These are phyloP conservation scores for Diaporthe velutina DNA, from an alignment of 2,329 filamentous ascomycete genomes.

Conservation along the genomic window DNA sequence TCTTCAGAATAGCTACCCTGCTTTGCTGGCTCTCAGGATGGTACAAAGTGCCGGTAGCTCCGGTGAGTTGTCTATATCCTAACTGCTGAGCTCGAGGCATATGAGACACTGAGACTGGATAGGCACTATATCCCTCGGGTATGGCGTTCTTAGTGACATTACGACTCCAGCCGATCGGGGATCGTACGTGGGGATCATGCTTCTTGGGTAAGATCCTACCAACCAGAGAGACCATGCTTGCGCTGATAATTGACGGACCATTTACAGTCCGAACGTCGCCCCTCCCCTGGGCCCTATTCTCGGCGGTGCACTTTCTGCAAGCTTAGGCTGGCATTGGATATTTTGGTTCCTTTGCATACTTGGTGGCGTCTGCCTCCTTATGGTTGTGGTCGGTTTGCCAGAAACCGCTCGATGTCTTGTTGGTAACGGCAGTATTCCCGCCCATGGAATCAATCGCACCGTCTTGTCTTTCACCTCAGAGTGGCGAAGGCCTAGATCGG, in stretches of 20 bases:
- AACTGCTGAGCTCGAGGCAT: neutral
- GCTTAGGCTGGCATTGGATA: conserved; percentile 60
- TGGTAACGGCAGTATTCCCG: neutral
- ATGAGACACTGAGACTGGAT: neutral
- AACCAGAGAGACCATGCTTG: neutral
- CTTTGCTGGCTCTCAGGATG: conserved; percentile 57
- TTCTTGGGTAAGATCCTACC: conserved; percentile 32
- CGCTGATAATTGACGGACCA: neutral
- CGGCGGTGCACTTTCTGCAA: conserved; percentile 60
- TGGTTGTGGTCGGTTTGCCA: conserved; percentile 56
- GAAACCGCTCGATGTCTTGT: conserved; percentile 41
- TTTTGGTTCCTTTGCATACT: conserved; percentile 63
- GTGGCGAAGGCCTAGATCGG: neutral
- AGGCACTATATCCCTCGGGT: conserved; percentile 39
- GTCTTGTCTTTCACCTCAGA: neutral
- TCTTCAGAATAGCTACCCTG: conserved; percentile 50
- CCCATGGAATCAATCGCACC: conserved; percentile 2
- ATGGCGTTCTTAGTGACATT: conserved; percentile 65
- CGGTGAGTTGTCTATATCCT: conserved; percentile 51
- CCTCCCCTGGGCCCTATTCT: conserved; percentile 55
- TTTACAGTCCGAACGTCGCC: conserved; percentile 52
- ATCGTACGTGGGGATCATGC: conserved; percentile 61
- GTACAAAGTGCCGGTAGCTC: conserved; percentile 59
- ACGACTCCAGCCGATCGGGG: conserved; percentile 64
- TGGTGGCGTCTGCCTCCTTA: conserved; percentile 48